A percentile compares a stretch with the other conserved stretches of the same genome.
Evolutionary conservation across 2,329 filamentous ascomycete species (phyloP).

Genomic region (Paecilomyces niveus): DNA sequence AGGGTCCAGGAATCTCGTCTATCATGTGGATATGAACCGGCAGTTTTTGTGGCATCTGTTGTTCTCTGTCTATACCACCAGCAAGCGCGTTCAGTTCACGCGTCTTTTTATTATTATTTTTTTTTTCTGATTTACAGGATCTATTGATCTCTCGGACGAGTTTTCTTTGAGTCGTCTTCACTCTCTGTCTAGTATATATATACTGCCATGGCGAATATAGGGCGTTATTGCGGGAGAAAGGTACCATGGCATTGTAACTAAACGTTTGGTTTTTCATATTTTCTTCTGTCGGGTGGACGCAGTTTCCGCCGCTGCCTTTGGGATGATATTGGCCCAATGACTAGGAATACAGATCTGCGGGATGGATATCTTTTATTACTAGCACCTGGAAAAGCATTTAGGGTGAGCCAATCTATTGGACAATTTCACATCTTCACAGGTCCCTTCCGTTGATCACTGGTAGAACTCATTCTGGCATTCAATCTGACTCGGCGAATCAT

Average conservation of each 20-base stretch:
- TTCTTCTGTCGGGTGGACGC: neutral
- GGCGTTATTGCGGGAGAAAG: neutral
- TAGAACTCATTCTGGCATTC: neutral
- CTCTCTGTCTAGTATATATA: neutral
- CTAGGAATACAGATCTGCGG: neutral
- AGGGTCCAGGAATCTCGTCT: neutral
- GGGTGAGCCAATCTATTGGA: neutral
- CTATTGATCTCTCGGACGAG: neutral
- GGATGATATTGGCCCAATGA: neutral
- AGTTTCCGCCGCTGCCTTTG: neutral
- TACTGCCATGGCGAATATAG: neutral
- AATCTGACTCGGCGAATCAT: neutral
- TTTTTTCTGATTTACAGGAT: neutral
- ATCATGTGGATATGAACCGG: neutral
- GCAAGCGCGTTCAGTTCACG: neutral
- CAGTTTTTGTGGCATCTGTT: neutral
- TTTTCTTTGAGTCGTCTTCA: neutral
- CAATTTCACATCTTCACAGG: neutral
- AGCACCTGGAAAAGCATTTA: neutral
- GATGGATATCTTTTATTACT: neutral
- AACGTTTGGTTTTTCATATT: neutral
- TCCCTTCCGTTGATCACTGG: neutral
- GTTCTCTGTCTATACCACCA: neutral
- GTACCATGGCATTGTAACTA: neutral
- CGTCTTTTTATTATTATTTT: neutral